Evolutionary conservation across 129 eudicot species (phyloP).

Genomic region (Centaurea solstitialis): DNA sequence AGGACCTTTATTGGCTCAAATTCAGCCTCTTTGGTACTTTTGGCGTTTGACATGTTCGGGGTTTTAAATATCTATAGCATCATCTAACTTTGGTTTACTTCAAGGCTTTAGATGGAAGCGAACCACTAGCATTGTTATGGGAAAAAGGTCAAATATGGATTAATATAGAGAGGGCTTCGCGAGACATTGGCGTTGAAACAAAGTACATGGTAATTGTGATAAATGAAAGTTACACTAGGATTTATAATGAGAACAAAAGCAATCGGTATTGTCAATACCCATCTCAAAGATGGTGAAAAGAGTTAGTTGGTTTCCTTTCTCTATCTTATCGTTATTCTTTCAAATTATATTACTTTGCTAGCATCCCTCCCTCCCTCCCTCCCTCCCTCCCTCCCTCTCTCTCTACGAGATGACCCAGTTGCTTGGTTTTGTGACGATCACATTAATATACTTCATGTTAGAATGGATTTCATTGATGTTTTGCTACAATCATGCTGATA

Average conservation of each 20-base stretch:
- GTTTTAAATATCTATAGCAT: not conserved
- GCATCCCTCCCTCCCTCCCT: no score
- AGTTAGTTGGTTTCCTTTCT: not conserved
- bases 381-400: no score
- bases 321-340: not conserved
- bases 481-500: no score
- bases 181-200: slow-evolving; percentile 77
- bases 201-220: slow-evolving; percentile 59
- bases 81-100: slow-evolving; percentile 17
- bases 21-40: slow-evolving; percentile 74
- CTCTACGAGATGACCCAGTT: no score
- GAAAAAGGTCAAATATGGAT: slow-evolving; percentile 88
- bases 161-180: slow-evolving; percentile 65
- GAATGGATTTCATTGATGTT: no score
- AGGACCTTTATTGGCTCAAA: slow-evolving; percentile 64
- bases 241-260: slow-evolving; percentile 67
- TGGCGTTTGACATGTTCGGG: not conserved
- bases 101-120: slow-evolving; percentile 71
- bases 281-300: slow-evolving; percentile 82
- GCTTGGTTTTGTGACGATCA: no score
- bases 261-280: slow-evolving; percentile 63
- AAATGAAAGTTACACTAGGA: slow-evolving; percentile 66
- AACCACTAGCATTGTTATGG: slow-evolving; percentile 79
- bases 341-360: no score
- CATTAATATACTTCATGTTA: no score